Percentiles rank a stretch among this genome's conserved stretches.
Conservation (phyloP, 1,139 yeast genomes). For the Saccharomyces pastorianus region DNA sequence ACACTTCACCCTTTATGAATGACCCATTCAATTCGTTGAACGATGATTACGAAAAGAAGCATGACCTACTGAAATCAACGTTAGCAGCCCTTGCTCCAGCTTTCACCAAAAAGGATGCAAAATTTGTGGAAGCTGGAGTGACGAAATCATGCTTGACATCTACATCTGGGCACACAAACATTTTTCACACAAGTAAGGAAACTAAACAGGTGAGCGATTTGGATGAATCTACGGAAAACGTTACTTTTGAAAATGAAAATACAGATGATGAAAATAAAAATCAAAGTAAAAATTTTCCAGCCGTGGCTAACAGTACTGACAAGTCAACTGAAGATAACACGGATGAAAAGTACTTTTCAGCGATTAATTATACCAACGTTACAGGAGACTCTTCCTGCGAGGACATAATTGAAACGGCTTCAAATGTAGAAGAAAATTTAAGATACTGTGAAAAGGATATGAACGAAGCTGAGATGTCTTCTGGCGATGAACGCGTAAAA, state of each 20-base stretch:
- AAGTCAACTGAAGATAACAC: neutral
- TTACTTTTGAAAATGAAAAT: neutral
- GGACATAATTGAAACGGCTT: neutral
- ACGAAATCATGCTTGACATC: neutral
- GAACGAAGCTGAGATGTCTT: neutral
- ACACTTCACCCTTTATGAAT: neutral
- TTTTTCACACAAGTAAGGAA: neutral
- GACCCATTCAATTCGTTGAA: neutral
- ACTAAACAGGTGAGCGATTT: neutral
- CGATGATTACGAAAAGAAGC: neutral
- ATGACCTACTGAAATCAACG: neutral
- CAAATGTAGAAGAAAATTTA: neutral
- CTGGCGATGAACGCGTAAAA: neutral
- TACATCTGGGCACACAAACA: neutral
- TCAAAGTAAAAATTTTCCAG: neutral
- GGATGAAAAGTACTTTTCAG: neutral
- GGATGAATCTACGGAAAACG: neutral
- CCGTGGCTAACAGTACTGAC: neutral
- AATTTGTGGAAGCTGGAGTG: neutral
- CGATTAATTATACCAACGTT: neutral
- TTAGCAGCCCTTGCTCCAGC: neutral
- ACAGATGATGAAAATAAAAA: neutral
- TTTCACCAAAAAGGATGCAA: neutral
- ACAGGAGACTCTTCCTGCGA: neutral
- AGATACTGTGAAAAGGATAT: neutral